These are phyloP conservation scores for Metrosideros polymorpha DNA, from an alignment of 441 rosid species.

Conservation along the genomic window DNA sequence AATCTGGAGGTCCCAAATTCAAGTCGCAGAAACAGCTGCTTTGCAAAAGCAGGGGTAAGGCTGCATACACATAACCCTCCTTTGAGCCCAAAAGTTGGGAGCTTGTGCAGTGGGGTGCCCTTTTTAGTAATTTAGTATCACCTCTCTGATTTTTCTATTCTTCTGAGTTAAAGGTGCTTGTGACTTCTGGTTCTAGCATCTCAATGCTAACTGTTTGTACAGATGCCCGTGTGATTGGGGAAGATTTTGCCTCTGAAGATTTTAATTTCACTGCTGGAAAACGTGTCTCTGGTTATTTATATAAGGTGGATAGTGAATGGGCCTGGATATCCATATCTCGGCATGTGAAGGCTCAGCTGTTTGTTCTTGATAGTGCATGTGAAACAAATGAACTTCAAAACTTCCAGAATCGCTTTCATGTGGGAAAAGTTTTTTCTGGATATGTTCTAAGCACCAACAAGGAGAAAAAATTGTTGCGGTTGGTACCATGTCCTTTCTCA, in stretches of 20 bases:
- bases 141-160: background rate
- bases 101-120: background rate
- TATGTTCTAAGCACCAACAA: constrained; percentile 54
- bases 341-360: constrained; percentile 58
- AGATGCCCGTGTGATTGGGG: constrained; percentile 35
- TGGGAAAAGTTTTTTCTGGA: constrained; percentile 68
- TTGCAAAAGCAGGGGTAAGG: background rate
- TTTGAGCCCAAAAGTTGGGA: background rate
- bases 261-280: constrained; percentile 49
- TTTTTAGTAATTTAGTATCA: background rate
- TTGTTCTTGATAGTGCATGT: constrained; percentile 67
- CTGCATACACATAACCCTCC: background rate
- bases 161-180: background rate
- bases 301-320: constrained; percentile 91
- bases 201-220: constrained; percentile 7
- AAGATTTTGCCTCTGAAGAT: constrained; percentile 22
- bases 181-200: background rate
- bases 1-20: background rate
- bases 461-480: constrained; percentile 62
- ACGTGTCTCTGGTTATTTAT: constrained; percentile 61
- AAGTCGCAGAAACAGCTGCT: background rate
- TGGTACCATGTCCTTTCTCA: constrained; percentile 55
- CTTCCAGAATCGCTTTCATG: constrained; percentile 47
- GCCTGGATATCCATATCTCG: constrained; percentile 76
- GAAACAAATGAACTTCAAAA: constrained; percentile 72